Evolutionary conservation across 2,329 filamentous ascomycete genomes (phyloP).

Genomic region (Ceratocystis ficicola): DNA sequence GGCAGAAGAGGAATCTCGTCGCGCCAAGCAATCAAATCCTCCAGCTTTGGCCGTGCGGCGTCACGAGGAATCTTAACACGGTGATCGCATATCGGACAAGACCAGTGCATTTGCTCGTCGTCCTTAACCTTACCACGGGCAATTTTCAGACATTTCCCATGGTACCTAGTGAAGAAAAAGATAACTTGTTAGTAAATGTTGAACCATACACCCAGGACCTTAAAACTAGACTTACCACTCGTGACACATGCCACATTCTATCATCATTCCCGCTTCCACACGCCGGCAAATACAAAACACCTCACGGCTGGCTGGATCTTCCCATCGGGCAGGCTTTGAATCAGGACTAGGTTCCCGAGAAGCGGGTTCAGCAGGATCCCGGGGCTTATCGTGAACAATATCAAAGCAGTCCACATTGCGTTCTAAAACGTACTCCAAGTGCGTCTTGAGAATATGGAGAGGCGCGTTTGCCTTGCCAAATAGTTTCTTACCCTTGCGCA

Average conservation of each 20-base stretch:
- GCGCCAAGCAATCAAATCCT: constrained; percentile 73
- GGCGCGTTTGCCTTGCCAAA: constrained; percentile 98
- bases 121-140: constrained; percentile 96
- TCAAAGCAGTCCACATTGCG: constrained; percentile 89
- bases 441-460: constrained; percentile 83
- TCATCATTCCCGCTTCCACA: constrained; percentile 96
- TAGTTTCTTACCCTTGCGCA: constrained; percentile 92
- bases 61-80: constrained; percentile 93
- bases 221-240: constrained; percentile 59
- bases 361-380: constrained; percentile 80
- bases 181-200: not conserved
- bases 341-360: constrained; percentile 63
- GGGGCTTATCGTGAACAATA: constrained; percentile 67
- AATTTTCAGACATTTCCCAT: constrained; percentile 96
- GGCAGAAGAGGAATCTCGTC: constrained; percentile 70
- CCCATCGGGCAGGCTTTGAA: constrained; percentile 42
- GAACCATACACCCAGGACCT: not conserved
- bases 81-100: constrained; percentile 95
- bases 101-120: constrained; percentile 73
- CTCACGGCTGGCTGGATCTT: constrained; percentile 54
- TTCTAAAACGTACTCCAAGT: constrained; percentile 86
- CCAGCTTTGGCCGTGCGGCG: constrained; percentile 85
- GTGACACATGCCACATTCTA: constrained; percentile 94
- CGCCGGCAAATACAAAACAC: constrained; percentile 96
- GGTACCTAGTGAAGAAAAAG: constrained; percentile 54